A percentile compares a stretch with the other conserved stretches of the same genome.
phyloP scores from a whole-genome alignment of 495 filamentous ascomycete genomes.

The Monascus purpureus region DNA sequence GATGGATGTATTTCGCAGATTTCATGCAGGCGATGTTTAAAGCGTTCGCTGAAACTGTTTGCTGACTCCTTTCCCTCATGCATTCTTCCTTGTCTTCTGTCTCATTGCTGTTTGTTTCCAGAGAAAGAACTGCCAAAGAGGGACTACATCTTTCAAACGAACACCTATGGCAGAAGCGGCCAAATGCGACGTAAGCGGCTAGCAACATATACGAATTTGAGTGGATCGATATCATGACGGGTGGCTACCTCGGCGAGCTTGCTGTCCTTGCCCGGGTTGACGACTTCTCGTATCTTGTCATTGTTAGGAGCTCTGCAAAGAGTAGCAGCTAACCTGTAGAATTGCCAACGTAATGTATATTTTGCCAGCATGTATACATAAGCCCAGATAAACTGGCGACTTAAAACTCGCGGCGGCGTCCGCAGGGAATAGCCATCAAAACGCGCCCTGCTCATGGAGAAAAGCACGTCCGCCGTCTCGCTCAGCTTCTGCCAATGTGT shows the following conservation, averaged over 20 bases:
- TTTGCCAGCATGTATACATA: slow-evolving; percentile 39
- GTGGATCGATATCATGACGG: slow-evolving; percentile 28
- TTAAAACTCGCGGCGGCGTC: slow-evolving; percentile 15
- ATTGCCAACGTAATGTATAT: slow-evolving; percentile 35
- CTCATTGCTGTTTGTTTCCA: too few relatives aligned
- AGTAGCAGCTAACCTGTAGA: slow-evolving; percentile 27
- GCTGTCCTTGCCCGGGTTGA: slow-evolving; percentile 33
- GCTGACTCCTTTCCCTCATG: too few relatives aligned
- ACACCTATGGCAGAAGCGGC: slow-evolving; percentile 22
- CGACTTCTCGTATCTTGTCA: slow-evolving; percentile 28
- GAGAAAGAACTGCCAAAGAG: too few relatives aligned
- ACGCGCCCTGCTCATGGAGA: slow-evolving; percentile 30
- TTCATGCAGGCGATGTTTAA: too few relatives aligned
- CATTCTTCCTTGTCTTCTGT: too few relatives aligned
- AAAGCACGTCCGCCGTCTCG: slow-evolving; percentile 40
- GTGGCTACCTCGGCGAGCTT: slow-evolving; percentile 33
- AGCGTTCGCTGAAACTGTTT: too few relatives aligned
- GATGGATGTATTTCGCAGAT: too few relatives aligned
- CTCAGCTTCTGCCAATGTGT: slow-evolving; percentile 26
- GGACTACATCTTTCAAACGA: too few relatives aligned
- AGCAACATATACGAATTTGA: slow-evolving; percentile 21
- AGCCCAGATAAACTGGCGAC: slow-evolving; percentile 12
- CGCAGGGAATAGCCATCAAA: slow-evolving; percentile 24
- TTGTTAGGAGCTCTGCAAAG: slow-evolving; percentile 20
- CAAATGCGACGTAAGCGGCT: slow-evolving; percentile 23